A percentile compares a stretch with the other conserved stretches of the same genome.
These are phyloP conservation scores for Backusella tuberculispora DNA, from an alignment of 192 early-diverging fungal genomes.

Conservation along the genomic window DNA sequence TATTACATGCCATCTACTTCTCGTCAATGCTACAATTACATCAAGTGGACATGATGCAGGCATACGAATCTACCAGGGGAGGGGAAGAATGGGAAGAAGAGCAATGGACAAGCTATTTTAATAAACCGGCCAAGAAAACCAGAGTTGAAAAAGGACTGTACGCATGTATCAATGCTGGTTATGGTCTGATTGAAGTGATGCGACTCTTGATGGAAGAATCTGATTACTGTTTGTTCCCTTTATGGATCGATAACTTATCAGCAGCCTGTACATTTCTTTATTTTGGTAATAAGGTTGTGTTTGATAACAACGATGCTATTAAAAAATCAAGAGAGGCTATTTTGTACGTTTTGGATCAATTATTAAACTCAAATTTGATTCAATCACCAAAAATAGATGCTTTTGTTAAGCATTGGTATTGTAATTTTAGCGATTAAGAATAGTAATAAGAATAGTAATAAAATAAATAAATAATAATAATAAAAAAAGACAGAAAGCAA, in stretches of 20 bases:
- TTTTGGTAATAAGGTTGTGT: slow-evolving; percentile 16
- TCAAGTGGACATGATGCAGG: not conserved
- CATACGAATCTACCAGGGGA: not conserved
- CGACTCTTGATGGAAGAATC: not conserved
- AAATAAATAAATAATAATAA: not conserved
- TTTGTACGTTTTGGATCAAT: not conserved
- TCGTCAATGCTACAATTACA: not conserved
- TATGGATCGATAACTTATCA: not conserved
- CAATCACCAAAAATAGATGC: not conserved
- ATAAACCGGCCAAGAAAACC: not conserved
- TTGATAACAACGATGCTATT: not conserved
- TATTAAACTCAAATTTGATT: slow-evolving; percentile 1
- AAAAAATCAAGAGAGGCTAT: slow-evolving; percentile 15
- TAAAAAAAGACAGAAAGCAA: not conserved
- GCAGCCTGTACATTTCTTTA: slow-evolving; percentile 16
- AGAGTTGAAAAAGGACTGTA: not conserved
- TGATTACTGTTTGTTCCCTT: not conserved
- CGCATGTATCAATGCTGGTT: slow-evolving; percentile 11
- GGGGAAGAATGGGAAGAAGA: not conserved
- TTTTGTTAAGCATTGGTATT: slow-evolving; percentile 22
- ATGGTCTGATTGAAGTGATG: not conserved
- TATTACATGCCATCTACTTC: not conserved
- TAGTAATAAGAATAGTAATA: not conserved
- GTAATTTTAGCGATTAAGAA: not conserved
- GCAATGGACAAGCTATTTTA: not conserved